Conservation (phyloP, 805 yeast genomes). For the Candida koratica region DNA sequence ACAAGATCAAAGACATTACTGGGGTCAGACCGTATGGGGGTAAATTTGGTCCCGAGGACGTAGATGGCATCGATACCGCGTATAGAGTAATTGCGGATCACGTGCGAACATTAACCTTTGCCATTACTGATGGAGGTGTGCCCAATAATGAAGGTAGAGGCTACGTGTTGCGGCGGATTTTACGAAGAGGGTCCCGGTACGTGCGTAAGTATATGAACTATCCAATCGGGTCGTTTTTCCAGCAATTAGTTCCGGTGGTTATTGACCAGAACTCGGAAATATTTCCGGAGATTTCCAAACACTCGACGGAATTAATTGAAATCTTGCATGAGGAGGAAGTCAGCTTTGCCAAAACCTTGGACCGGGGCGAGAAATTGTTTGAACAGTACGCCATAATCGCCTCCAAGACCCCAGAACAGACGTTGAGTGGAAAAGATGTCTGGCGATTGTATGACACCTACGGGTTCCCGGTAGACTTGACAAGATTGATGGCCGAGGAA, state of each 20-base stretch:
- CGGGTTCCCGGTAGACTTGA: conserved; percentile 98
- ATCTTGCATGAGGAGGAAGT: conserved; percentile 94
- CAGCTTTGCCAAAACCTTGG: conserved; percentile 91
- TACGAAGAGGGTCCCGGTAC: conserved; percentile 97
- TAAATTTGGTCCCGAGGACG: conserved; percentile 87
- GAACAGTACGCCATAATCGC: conserved; percentile 90
- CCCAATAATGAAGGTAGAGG: conserved; percentile 99
- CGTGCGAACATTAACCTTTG: conserved; percentile 93
- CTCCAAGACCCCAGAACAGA: conserved; percentile 65
- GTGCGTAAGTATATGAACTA: conserved; percentile 94
- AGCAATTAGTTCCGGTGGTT: conserved; percentile 86
- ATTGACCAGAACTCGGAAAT: conserved; percentile 81
- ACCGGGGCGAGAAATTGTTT: conserved; percentile 95
- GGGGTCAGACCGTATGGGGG: conserved; percentile 91
- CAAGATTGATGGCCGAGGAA: conserved; percentile 98
- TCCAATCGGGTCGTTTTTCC: conserved; percentile 92
- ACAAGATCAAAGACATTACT: conserved; percentile 83
- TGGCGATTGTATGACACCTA: conserved; percentile 98
- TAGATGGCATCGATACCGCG: conserved; percentile 95
- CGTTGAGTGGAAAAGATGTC: conserved; percentile 87
- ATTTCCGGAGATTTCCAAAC: conserved; percentile 85
- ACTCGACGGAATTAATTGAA: conserved; percentile 74
- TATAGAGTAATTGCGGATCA: conserved; percentile 98
- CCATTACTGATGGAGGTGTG: conserved; percentile 97
- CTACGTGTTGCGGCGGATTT: conserved; percentile 91